phyloP scores from a whole-genome alignment of 345 rosid genomes.

The Alliaria petiolata region DNA sequence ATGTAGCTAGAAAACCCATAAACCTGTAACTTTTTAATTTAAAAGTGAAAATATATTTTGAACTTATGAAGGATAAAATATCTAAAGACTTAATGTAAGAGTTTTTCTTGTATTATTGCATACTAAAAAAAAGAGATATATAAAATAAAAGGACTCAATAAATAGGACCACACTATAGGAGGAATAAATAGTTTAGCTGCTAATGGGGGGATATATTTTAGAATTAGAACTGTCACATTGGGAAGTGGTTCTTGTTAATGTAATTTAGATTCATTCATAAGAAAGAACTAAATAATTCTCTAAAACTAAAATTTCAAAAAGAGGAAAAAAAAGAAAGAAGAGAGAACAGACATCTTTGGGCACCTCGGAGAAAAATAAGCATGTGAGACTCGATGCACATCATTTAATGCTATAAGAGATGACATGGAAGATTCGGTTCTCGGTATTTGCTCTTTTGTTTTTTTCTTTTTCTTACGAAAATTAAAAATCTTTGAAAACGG shows the following conservation, averaged over 20 bases:
- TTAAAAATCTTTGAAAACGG: slow-evolving; percentile 10
- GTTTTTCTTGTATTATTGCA: not conserved
- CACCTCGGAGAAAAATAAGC: slow-evolving; percentile 42
- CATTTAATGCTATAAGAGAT: slow-evolving; percentile 50
- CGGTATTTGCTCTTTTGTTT: slow-evolving; percentile 36
- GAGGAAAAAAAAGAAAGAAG: not conserved
- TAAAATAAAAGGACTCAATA: not conserved
- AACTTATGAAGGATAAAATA: not conserved
- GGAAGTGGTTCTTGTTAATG: slow-evolving; percentile 25
- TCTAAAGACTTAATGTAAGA: not conserved
- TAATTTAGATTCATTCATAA: slow-evolving; percentile 15
- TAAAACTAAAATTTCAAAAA: not conserved
- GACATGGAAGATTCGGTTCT: slow-evolving; percentile 74
- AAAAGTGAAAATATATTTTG: not conserved
- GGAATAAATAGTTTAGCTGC: slow-evolving; percentile 14
- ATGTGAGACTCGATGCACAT: slow-evolving; percentile 50
- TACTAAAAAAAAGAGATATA: not conserved
- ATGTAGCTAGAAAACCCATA: too few relatives aligned
- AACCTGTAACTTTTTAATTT: not conserved
- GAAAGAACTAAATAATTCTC: slow-evolving; percentile 7
- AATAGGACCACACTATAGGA: slow-evolving; percentile 1
- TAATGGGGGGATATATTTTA: slow-evolving; percentile 11
- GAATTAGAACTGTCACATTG: slow-evolving; percentile 26
- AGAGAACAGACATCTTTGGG: slow-evolving; percentile 77
- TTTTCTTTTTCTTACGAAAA: not conserved